These are phyloP conservation scores for Prunus fruticosa DNA, from an alignment of 306 rosid species.

Conservation along the genomic window DNA sequence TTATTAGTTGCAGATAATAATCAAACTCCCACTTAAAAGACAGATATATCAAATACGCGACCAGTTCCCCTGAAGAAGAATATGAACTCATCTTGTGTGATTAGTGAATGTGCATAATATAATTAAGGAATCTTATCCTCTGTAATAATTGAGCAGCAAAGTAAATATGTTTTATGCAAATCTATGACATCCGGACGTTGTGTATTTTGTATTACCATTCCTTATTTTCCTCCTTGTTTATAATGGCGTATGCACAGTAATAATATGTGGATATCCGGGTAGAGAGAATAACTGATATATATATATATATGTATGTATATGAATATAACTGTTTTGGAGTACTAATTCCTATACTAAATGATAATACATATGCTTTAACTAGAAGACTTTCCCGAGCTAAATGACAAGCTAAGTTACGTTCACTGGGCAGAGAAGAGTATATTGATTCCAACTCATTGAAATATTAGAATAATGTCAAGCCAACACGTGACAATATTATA, in stretches of 20 bases:
- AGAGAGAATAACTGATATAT: too few species aligned
- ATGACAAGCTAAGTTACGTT: constrained; percentile 3
- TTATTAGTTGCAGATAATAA: constrained; percentile 25
- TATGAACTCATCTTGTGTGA: constrained; percentile 10
- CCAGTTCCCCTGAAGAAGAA: constrained; percentile 14
- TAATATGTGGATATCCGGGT: too few species aligned
- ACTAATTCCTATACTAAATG: too few species aligned
- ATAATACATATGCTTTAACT: not conserved
- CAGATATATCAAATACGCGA: constrained; percentile 20
- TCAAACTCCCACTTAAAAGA: constrained; percentile 20
- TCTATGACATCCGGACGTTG: too few species aligned
- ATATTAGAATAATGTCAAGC: too few species aligned
- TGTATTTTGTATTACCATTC: too few species aligned
- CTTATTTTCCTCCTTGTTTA: too few species aligned
- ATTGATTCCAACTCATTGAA: not conserved
- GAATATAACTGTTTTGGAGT: too few species aligned
- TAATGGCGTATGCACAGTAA: too few species aligned
- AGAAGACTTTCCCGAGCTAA: not conserved
- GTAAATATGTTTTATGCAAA: not conserved
- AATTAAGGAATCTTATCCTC: constrained; percentile 40
- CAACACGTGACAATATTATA: too few species aligned
- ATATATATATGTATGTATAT: too few species aligned
- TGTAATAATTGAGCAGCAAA: constrained; percentile 30
- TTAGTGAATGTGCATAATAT: constrained; percentile 26
- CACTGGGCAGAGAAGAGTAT: not conserved